Evolutionary conservation across 2,329 filamentous ascomycete species (phyloP).

Genomic region (Pestalotiopsis sp.): DNA sequence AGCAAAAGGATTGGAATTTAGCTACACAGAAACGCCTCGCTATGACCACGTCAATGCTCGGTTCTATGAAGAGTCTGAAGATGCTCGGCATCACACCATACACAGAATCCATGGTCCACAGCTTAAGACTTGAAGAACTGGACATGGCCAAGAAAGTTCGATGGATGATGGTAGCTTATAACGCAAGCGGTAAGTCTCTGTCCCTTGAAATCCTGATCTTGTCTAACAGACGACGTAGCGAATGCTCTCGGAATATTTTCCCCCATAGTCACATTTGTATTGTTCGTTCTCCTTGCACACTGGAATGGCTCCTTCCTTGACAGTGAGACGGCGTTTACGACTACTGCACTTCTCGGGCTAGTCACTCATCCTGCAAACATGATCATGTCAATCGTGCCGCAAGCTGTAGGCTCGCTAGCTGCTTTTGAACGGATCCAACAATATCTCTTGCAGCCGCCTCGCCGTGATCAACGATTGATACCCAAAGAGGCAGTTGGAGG

Average conservation of each 20-base stretch:
- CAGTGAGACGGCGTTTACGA: conserved; percentile 41
- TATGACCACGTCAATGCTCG: conserved; percentile 32
- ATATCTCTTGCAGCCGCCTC: conserved; percentile 29
- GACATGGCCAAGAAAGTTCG: conserved; percentile 33
- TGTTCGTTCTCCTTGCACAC: conserved; percentile 34
- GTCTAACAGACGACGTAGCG: conserved; percentile 26
- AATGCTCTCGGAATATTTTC: conserved; percentile 45
- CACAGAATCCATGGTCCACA: conserved; percentile 24
- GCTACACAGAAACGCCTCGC: conserved; percentile 40
- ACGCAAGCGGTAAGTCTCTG: conserved; percentile 38
- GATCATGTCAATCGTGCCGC: conserved; percentile 43
- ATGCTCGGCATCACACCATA: conserved; percentile 33
- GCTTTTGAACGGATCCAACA: conserved; percentile 40
- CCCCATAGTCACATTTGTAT: conserved; percentile 38
- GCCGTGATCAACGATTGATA: neutral
- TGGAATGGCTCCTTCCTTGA: conserved; percentile 27
- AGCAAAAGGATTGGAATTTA: conserved; percentile 38
- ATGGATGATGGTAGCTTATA: conserved; percentile 43
- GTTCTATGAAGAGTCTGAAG: conserved; percentile 38
- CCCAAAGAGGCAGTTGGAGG: neutral
- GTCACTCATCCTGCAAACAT: conserved; percentile 46
- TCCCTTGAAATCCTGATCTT: neutral
- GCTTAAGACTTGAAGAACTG: conserved; percentile 36
- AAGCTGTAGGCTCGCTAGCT: conserved; percentile 32
- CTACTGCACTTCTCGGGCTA: conserved; percentile 39